Base-by-base conservation (phyloP, 176 grass and related monocot genomes). In the Bothriochloa decipiens region DNA sequence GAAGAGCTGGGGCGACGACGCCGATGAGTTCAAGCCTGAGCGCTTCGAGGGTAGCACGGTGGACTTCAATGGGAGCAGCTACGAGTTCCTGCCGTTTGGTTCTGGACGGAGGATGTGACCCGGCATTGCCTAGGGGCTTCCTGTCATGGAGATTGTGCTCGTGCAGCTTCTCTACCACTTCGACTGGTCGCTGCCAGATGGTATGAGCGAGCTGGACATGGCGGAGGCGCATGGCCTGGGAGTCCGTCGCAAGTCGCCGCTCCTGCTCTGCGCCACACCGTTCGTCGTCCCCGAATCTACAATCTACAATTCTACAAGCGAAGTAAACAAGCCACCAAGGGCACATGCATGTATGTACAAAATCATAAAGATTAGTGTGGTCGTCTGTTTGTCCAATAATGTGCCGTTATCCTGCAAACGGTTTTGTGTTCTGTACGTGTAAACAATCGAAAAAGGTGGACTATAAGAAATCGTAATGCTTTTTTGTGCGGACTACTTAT, bases 1-100 rank as follows among this genome's bases (percentile, higher is more conserved):
- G 0, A 77, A 11, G 23, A 63, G 60, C 8, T 63, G 76, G 76
- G 58, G 41, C 41, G 41, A 45, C 0, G 76, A 78, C 4, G 58
- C 76, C n/a, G 71, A 49, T 5, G 71, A 74, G 43, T 74, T 74
- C 71, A 50, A 32, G 71, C 71, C 71, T 0, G 71, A 74, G 71
- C 15, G 23, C 43, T 74, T 74, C 4, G 25, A 74, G 71, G 8
- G 1, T 0, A 45, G n/a, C 69, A 18, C 1, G 49, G 20, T 71
- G 22, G 69, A 71, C 5, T 71, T 43, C 0, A 10, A 29, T 3
- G 71, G 71, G 14, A 74, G 43, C 35, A 39, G 33, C 66, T 68
- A 68, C 8, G 67, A 70, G 67, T 70, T 1, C 18, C 17, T 70
- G 18, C 67, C 67, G 18, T 70, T 70, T 8, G 67, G 67, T 6